These are phyloP conservation scores for Daucus carota DNA, from an alignment of 129 eudicot species.

Conservation along the genomic window DNA sequence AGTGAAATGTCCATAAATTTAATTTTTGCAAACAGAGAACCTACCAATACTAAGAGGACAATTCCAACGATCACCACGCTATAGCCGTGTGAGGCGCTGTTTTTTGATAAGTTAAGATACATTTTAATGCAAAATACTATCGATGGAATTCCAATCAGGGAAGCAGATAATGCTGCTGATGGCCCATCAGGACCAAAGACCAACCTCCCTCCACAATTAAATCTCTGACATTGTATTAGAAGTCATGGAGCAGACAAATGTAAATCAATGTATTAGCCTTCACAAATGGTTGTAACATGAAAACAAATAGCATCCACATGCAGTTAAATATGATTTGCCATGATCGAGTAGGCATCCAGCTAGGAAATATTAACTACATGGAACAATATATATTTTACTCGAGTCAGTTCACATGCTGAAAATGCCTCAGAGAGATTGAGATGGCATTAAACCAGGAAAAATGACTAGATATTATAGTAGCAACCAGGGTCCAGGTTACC, in stretches of 20 bases:
- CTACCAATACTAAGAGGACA: constrained; percentile 60
- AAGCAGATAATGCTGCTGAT: constrained; percentile 45
- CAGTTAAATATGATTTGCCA: neutral
- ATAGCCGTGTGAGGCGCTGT: constrained; percentile 20
- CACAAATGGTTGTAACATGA: neutral
- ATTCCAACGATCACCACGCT: constrained; percentile 34
- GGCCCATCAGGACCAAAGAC: constrained; percentile 76
- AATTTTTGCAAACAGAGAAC: constrained; percentile 5
- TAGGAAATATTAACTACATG: neutral
- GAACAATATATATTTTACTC: neutral
- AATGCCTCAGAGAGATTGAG: neutral
- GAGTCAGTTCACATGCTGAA: neutral
- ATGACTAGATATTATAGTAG: neutral
- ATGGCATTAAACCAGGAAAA: neutral
- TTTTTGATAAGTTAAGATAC: constrained; percentile 23
- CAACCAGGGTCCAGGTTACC: neutral
- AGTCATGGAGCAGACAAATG: neutral
- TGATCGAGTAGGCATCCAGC: too few relatives aligned
- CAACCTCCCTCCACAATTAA: constrained; percentile 85
- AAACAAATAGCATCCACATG: neutral
- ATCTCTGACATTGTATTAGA: constrained; percentile 36
- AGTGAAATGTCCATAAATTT: neutral
- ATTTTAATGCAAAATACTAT: constrained; percentile 53
- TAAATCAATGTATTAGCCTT: neutral
- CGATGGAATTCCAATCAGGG: constrained; percentile 63